phyloP scores from a whole-genome alignment of 2,329 filamentous ascomycete genomes.

The Alternaria consortialis region DNA sequence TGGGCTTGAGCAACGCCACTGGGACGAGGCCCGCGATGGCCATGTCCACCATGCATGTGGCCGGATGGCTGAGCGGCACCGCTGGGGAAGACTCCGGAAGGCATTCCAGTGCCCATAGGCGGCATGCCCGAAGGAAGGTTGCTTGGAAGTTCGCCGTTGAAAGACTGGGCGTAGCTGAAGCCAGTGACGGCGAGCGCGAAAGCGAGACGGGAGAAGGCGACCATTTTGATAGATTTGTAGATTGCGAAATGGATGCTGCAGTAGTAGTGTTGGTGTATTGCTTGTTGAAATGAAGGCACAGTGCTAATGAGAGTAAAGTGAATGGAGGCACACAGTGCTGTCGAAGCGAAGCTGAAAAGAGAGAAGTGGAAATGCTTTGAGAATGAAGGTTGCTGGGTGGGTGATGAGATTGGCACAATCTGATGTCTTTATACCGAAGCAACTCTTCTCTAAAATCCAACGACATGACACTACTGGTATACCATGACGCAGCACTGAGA shows the following conservation, averaged over 20 bases:
- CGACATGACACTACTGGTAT: background rate
- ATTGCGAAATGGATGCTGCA: background rate
- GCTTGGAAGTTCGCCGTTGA: background rate
- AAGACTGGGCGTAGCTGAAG: background rate
- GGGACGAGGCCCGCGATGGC: background rate
- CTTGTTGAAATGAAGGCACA: background rate
- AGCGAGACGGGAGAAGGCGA: background rate
- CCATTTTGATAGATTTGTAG: background rate
- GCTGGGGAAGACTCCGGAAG: background rate
- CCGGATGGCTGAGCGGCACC: background rate
- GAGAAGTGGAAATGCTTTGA: background rate
- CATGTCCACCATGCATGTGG: background rate
- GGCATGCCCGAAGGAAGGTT: background rate
- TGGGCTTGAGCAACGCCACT: background rate
- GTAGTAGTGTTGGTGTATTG: background rate
- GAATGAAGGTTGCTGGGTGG: background rate
- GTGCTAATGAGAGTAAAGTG: background rate
- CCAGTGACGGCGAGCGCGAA: background rate
- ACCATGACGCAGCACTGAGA: background rate
- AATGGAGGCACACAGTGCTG: background rate
- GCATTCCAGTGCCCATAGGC: background rate
- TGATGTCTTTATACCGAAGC: background rate
- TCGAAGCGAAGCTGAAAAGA: background rate
- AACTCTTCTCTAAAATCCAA: background rate
- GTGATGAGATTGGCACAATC: background rate